Evolutionary conservation across 441 rosid genomes (phyloP).

Genomic region (Erodium texanum): DNA sequence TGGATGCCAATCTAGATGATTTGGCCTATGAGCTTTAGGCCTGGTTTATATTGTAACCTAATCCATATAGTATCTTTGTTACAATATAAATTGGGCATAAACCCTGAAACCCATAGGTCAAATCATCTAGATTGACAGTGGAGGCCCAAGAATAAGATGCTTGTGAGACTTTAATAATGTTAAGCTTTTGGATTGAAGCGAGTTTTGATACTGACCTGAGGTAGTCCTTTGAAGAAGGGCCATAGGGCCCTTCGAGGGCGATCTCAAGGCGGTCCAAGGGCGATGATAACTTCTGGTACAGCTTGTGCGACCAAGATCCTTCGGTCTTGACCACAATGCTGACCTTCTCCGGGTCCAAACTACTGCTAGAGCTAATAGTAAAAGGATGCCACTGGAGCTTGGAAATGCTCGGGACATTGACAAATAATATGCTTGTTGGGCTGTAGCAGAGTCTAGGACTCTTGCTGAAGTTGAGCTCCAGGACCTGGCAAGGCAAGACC

Average conservation of each 20-base stretch:
- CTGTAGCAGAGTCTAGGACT: conserved; percentile 30
- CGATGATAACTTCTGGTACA: conserved; percentile 26
- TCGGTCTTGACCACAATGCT: conserved; percentile 39
- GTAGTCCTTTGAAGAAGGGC: conserved; percentile 28
- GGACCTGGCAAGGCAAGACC: conserved; percentile 32
- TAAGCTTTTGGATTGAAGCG: too few species aligned
- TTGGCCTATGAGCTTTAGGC: too few species aligned
- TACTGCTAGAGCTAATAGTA: conserved; percentile 36
- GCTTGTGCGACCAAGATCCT: conserved; percentile 43
- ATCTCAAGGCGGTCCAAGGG: conserved; percentile 26
- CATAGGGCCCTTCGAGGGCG: conserved; percentile 50
- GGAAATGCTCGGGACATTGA: conserved; percentile 42
- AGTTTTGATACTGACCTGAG: background rate
- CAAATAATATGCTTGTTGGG: conserved; percentile 38
- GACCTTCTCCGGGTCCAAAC: conserved; percentile 35
- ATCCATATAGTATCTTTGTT: too few species aligned
- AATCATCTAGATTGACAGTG: too few species aligned
- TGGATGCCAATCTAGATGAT: too few species aligned
- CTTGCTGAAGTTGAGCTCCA: conserved; percentile 50
- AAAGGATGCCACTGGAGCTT: conserved; percentile 59
- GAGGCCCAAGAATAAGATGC: too few species aligned
- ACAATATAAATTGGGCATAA: too few species aligned
- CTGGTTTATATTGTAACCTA: too few species aligned
- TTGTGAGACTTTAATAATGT: too few species aligned
- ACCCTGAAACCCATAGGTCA: too few species aligned